A percentile compares a stretch with the other conserved stretches of the same genome.
Conservation (phyloP, 768 basidiomycete species). For the Dentipellis sp. region DNA sequence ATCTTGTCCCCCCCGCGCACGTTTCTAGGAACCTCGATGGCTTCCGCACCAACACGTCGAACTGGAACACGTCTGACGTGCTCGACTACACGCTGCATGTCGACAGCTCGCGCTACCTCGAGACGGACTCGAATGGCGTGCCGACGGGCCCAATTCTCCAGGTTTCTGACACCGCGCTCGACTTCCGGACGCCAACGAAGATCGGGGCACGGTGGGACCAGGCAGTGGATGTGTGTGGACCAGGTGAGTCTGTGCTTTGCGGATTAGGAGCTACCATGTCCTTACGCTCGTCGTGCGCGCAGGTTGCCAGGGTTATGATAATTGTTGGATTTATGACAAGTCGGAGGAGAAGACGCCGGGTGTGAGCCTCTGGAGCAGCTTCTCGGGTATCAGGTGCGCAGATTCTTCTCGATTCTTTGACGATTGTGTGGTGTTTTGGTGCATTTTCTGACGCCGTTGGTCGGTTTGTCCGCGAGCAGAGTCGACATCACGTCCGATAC, state of each 20-base stretch:
- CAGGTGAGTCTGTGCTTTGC: conserved; percentile 18
- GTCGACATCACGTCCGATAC: conserved; percentile 37
- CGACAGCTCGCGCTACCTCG: conserved; percentile 28
- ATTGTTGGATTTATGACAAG: conserved; percentile 36
- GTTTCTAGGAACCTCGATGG: conserved; percentile 41
- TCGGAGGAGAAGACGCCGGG: conserved; percentile 19
- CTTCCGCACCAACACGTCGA: conserved; percentile 20
- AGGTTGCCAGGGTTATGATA: conserved; percentile 40
- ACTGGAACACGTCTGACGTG: not conserved
- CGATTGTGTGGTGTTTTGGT: not conserved
- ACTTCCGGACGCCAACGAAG: conserved; percentile 33
- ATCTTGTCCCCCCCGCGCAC: not conserved
- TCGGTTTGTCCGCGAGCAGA: conserved; percentile 11
- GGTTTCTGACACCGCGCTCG: conserved; percentile 30
- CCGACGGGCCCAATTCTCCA: conserved; percentile 30
- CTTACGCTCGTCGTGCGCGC: not conserved
- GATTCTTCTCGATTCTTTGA: conserved; percentile 9
- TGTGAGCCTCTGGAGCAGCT: conserved; percentile 35
- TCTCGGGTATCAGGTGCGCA: conserved; percentile 32
- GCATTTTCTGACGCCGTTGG: not conserved
- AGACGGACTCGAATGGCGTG: conserved; percentile 30
- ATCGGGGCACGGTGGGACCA: conserved; percentile 30
- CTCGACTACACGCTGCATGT: conserved; percentile 19
- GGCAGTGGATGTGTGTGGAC: conserved; percentile 27
- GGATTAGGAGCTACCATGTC: not conserved